Base-by-base conservation (phyloP, 2,329 filamentous ascomycete species). In the Raffaelea arxii region DNA sequence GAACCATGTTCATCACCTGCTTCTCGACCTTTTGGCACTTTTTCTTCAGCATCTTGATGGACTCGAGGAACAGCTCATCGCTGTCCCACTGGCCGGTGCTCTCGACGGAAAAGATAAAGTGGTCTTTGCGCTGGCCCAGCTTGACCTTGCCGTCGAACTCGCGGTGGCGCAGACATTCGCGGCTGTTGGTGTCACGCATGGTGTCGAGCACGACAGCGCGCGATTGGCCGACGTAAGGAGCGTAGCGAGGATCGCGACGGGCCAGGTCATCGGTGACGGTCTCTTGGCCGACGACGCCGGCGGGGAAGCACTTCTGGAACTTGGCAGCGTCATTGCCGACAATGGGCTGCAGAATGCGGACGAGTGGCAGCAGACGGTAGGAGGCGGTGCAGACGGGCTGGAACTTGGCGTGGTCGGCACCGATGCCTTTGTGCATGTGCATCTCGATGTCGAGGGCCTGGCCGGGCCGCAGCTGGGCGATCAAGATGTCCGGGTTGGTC, bases 131-230 rank as follows among this genome's bases (percentile, higher is more conserved):
- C 46, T 94, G 77, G 38, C 92, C 92, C 25, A 98, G 78, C 72
- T 89, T 90, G 53, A 98, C 92, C 72, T 96, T 98, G 61, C 82
- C 86, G 66, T 92, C 80, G 68, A 98, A 97, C 67, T 97, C 92
- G 23, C 82, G 75, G 62, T 98, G 91, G 43, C 92, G 80, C 60
- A 98, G 67, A 59, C 85, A 92, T 68, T 98, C 94, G 55, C 92
- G 79, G 65, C 86, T 94, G 51, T 98, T 91, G 0, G 91, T 97
- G 63, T 98, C 94, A 59, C 85, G 86, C 81, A 96, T 94, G 2
- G 91, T 71, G 63, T 97, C 82, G 52, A 71, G 69, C 2, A 98
- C 91, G 0, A 95, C 88, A 0, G 91, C 92, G 69, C 94, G 94
- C 57, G 77, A 67, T 68, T 95, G 82, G 44, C 90, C 89, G 48